Conservation (phyloP, 805 yeast species). For the Wickerhamiella sergipiensis region DNA sequence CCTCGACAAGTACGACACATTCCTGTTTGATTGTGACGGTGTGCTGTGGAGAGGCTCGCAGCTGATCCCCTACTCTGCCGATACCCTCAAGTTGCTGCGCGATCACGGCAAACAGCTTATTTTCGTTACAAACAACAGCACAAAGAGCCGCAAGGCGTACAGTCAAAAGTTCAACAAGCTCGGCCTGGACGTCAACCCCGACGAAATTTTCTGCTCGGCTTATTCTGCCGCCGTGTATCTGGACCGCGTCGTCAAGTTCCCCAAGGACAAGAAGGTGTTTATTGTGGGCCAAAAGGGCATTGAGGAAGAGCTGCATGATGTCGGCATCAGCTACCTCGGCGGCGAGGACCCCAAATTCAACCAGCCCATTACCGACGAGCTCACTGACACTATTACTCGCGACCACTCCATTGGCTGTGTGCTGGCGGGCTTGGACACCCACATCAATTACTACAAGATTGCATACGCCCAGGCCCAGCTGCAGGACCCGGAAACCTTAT, state of each 20-base stretch:
- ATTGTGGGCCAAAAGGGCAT: conserved; percentile 84
- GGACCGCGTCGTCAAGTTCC: conserved; percentile 57
- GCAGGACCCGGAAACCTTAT: conserved; percentile 47
- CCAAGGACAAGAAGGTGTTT: conserved; percentile 69
- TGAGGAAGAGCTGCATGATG: conserved; percentile 56
- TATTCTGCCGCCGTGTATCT: conserved; percentile 85
- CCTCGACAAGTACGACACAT: conserved; percentile 61
- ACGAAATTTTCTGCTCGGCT: conserved; percentile 81
- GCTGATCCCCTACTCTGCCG: conserved; percentile 62
- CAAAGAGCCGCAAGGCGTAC: conserved; percentile 73
- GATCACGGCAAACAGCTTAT: conserved; percentile 48
- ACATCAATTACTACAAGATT: conserved; percentile 67
- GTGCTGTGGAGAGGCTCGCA: conserved; percentile 88
- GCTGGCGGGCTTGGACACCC: conserved; percentile 70
- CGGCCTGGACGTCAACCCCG: conserved; percentile 31
- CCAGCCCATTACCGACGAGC: conserved; percentile 36
- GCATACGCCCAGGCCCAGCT: conserved; percentile 75
- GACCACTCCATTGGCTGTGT: conserved; percentile 78
- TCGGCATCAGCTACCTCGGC: conserved; percentile 71
- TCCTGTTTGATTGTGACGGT: conserved; percentile 94
- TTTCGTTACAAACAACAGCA: conserved; percentile 92
- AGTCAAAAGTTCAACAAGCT: conserved; percentile 59
- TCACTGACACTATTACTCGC: conserved; percentile 26
- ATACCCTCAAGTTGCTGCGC: conserved; percentile 53
- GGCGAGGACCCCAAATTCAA: conserved; percentile 58